Evolutionary conservation across 345 rosid genomes (phyloP), one percentile per base, ranked within the genome.

Genomic region (Syzygium aqueum): DNA sequence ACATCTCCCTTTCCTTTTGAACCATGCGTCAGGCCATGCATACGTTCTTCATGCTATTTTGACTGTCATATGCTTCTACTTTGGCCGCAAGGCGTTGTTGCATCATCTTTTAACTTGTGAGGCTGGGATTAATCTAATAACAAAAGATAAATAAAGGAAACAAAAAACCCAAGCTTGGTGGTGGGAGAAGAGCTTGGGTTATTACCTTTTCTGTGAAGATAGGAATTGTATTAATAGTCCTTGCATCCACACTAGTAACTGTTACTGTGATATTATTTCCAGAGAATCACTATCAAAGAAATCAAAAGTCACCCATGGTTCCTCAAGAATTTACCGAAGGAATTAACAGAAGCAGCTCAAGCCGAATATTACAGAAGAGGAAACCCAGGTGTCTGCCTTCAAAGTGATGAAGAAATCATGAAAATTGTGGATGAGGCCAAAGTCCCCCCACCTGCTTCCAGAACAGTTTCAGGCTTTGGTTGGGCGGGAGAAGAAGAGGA

Each of bases 401-500:
- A 92, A 89, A 87, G 88, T 15, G 85, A 73, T 17, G 92, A 92
- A 61, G 91, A 90, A 84, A 89, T 92, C 59, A 87, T 89, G 93
- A 89, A 88, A 59, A 92, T 92, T 25, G 90, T 92, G 85, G 90
- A 92, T 78, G 93, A 90, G 88, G 93, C 93, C 46, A 92, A 65
- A 84, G 78, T 22, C 27, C 87, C 89, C 27, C 90, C 88, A 56
- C 88, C 87, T 2, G 86, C 90, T 53, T 84, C 88, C 23, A 86
- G 85, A 43, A 67, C 90, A 12, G 67, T 87, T 30, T 84, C 88
- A 46, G 88, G 90, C 85, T 86, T 89, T 56, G 88, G 88, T 19
- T 89, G 90, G 88, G 90, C 85, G 50, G 90, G 87, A 59, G 88
- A 89, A 78, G 90, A 86, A 49, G 88, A 89, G 2, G 87, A 85